Base-by-base conservation (phyloP, 208 protist species). In the Trypanosoma rangeli region DNA sequence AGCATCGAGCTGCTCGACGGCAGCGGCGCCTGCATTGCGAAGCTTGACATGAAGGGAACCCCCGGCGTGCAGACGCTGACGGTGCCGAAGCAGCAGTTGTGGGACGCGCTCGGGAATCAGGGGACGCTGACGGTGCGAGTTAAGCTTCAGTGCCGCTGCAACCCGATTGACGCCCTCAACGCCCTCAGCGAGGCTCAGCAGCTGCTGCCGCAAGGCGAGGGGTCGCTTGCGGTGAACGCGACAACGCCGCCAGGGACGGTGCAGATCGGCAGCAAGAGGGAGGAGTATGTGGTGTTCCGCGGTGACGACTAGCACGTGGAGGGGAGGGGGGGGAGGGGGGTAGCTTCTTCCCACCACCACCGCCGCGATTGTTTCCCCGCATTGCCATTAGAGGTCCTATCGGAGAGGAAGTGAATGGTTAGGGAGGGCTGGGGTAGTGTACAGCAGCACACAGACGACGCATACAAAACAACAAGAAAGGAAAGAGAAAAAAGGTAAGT, bases 111-210 rank as follows among this genome's bases (percentile, higher is more conserved):
- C 44, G 74, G 68, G 31, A 3, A 24, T n/a, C 22, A 58, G 44
- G 85, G 79, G 50, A 44, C 59, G 5, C 80, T 94, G 64, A 79
- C 72, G 24, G 74, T 90, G 9, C 80, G 64, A 54, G 62, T 93
- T 26, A 57, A 78, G 49, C 68, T 93, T 46, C 68, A 58, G 35
- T 76, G 64, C 26, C 56, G 72, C 24, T 73, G 73, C 9, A 93
- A 93, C 69, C 90, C 87, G 33, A 71, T 93, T 5, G 78, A 93
- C 39, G 64, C 72, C 29, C 66, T 92, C n/a, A 86, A 86, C 74
- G 29, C 52, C 16, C 48, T 79, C 28, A 76, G 28, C 39, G 35
- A 20, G 24, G 18, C 20, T 26, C 12, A 8, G 48, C 26, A 18
- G 37, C 20, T 42, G 33, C 53, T 39, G 16, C 46, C 7, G 46